These are phyloP conservation scores for Gentiana macrophylla DNA, from an alignment of 257 asterid species.

Conservation along the genomic window DNA sequence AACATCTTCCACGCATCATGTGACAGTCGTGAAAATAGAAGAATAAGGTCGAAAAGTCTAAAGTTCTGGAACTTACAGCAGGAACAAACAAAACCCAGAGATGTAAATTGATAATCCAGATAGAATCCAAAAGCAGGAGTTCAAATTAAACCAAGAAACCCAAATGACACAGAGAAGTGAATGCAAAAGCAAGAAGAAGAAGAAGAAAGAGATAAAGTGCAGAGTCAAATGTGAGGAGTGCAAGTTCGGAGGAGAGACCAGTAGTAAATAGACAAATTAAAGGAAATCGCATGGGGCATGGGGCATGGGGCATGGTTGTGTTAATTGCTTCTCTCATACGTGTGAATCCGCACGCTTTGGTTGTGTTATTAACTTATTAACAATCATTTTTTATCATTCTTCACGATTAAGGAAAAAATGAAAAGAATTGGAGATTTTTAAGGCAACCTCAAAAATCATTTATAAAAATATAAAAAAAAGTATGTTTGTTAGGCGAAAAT, in stretches of 20 bases:
- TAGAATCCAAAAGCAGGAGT: slow-evolving; percentile 8
- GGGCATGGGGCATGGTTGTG: slow-evolving; percentile 12
- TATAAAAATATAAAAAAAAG: too few species aligned
- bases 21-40: too few species aligned
- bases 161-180: not conserved
- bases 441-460: too few species aligned
- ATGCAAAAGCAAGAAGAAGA: slow-evolving; percentile 1
- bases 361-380: slow-evolving; percentile 9
- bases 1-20: not conserved
- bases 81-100: slow-evolving; percentile 9
- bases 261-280: slow-evolving; percentile 35
- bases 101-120: slow-evolving; percentile 14
- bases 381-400: slow-evolving; percentile 8
- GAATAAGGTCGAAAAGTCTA: not conserved
- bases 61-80: slow-evolving; percentile 9
- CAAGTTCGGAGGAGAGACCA: slow-evolving; percentile 28
- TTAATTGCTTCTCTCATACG: slow-evolving; percentile 39
- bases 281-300: slow-evolving; percentile 5
- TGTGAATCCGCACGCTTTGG: slow-evolving; percentile 45
- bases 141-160: slow-evolving; percentile 6
- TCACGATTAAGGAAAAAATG: too few species aligned
- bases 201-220: slow-evolving; percentile 7
- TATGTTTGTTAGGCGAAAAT: too few species aligned
- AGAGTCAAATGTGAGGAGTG: slow-evolving; percentile 28
- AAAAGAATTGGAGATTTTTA: too few species aligned